Evolutionary conservation across 345 rosid species (phyloP), one percentile per base, ranked within the genome.

Genomic region (Ricinus communis): DNA sequence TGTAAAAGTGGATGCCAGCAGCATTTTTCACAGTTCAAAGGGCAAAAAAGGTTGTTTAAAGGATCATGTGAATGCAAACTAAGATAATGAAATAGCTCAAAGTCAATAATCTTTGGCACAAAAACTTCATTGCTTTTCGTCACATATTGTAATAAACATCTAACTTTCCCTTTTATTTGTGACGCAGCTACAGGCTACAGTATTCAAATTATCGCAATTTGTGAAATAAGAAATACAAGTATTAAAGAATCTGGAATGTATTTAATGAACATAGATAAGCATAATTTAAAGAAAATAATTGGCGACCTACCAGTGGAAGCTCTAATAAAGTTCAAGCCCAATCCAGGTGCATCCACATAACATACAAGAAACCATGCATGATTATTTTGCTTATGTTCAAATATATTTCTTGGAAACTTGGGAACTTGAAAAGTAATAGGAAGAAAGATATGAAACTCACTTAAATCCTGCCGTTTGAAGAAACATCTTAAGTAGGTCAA

Each of bases 401-500:
- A 31, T 46, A 50, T 46, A 28, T 18, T 11, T 68, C 62, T 40
- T 55, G 64, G 53, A 27, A 49, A 4, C 13, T 21, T 33, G 22
- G 28, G 28, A 53, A 22, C 18, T 56, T 25, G 18, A 56, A 56
- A 18, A 38, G 56, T 36, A 38, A 49, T 11, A 30, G 38, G 0
- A 25, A 53, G 1, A 28, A 38, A 45, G 28, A 59, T 46, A 59
- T 45, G 41, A 70, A 68, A 58, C 80, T 77, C 72, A 91, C 97
- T 93, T 80, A 73, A 82, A 69, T 60, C 95, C 95, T 7, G 82
- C 71, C 27, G 82, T 80, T 68, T 90, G 90, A 74, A 94, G 93
- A 77, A 94, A 94, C 97, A 94, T 94, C 77, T 83, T 90, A 58
- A 94, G 78, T 70, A 94, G 82, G 80, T 91, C 97, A 67, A 81